Conservation (phyloP, 2,329 filamentous ascomycete species). For the Orbilia ellipsospora region DNA sequence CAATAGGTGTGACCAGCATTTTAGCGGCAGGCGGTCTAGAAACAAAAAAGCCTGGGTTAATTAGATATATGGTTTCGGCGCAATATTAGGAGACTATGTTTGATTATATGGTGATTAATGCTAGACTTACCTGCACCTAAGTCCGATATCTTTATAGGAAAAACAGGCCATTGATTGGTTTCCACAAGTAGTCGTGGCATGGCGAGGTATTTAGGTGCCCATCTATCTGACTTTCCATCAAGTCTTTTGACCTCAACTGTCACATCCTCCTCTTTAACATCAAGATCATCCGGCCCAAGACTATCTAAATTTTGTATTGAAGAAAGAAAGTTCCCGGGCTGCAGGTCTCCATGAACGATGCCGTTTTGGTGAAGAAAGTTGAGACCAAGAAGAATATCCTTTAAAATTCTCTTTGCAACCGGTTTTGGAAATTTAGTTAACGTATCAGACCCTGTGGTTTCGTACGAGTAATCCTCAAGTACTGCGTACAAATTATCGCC, state of each 20-base stretch:
- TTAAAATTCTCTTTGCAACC: too few relatives aligned
- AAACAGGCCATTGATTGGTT: slow-evolving; percentile 24
- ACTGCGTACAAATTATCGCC: too few relatives aligned
- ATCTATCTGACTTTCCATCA: slow-evolving; percentile 20
- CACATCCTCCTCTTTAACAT: slow-evolving; percentile 1
- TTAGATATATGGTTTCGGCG: too few relatives aligned
- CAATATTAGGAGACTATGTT: too few relatives aligned
- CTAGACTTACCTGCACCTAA: slow-evolving; percentile 21
- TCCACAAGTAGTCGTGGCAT: slow-evolving; percentile 16
- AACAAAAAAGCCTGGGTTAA: too few relatives aligned
- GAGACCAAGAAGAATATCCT: too few relatives aligned
- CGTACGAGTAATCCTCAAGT: too few relatives aligned
- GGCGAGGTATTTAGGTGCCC: slow-evolving; percentile 17
- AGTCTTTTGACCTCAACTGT: slow-evolving; percentile 18
- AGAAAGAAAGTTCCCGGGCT: slow-evolving; percentile 17
- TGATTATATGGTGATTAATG: neutral
- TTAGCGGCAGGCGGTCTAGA: too few relatives aligned
- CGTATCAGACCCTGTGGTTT: too few relatives aligned
- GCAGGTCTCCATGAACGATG: slow-evolving; percentile 19
- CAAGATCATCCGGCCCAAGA: slow-evolving; percentile 8
- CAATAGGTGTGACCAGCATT: too few relatives aligned
- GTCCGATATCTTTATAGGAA: slow-evolving; percentile 32
- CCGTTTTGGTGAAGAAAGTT: slow-evolving; percentile 18
- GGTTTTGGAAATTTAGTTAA: too few relatives aligned
- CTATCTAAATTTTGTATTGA: slow-evolving; percentile 15